Evolutionary conservation across 2,329 filamentous ascomycete species (phyloP).

Genomic region (Westerdykella ornata): DNA sequence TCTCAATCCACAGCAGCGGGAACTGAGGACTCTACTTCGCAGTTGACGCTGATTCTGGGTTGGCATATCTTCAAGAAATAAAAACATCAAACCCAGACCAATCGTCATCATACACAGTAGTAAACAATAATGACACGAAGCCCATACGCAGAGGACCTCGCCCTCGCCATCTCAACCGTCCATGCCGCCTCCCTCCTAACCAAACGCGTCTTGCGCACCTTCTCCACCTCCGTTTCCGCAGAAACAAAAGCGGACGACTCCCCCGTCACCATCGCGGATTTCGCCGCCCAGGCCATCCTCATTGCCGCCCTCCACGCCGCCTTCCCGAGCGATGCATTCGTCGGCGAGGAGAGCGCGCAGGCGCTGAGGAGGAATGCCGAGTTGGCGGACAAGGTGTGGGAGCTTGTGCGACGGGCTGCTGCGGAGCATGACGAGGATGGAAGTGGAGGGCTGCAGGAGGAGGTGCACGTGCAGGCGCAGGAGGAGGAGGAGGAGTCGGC

Average conservation of each 20-base stretch:
- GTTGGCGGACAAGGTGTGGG: conserved; percentile 51
- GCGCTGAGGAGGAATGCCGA: conserved; percentile 45
- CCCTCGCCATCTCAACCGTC: conserved; percentile 39
- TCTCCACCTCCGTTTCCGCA: conserved; percentile 43
- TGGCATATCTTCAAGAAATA: no score
- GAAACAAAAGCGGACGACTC: conserved; percentile 53
- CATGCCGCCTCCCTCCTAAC: conserved; percentile 53
- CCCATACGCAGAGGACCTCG: conserved; percentile 25
- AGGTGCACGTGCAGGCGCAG: not conserved
- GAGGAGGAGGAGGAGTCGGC: not conserved
- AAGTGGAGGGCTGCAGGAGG: conserved; percentile 19
- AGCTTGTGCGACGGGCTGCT: conserved; percentile 42
- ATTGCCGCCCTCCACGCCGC: conserved; percentile 50
- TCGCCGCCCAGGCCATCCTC: conserved; percentile 57
- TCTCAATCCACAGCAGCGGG: no score
- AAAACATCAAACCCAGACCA: no score
- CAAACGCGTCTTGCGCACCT: conserved; percentile 46
- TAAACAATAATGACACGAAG: conserved; percentile 6
- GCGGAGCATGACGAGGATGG: conserved; percentile 20
- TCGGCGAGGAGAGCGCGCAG: conserved; percentile 56
- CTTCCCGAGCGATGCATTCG: conserved; percentile 52
- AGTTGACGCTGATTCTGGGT: no score
- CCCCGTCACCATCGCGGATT: conserved; percentile 59
- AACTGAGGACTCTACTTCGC: no score
- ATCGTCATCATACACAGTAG: no score